Conservation (phyloP, 768 basidiomycete species). For the Gloeopeniophorella convolvens region DNA sequence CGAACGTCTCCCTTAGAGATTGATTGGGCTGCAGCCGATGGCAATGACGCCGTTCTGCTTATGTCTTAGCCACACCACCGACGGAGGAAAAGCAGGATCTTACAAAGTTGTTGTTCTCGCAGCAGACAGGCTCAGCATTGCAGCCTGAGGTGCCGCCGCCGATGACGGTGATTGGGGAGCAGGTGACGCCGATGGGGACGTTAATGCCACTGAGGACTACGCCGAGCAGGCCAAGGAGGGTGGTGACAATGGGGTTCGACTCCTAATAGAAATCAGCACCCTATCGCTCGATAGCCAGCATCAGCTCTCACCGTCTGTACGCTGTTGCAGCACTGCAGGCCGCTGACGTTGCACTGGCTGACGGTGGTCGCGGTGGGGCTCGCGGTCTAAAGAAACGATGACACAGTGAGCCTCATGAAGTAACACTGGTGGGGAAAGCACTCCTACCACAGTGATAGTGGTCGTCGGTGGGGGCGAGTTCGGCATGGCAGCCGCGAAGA, state of each 20-base stretch:
- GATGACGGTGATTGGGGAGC: conserved; percentile 7
- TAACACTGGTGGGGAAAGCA: no score
- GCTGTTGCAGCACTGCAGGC: conserved; percentile 12
- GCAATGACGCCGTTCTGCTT: conserved; percentile 30
- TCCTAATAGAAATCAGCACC: neutral
- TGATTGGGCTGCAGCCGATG: conserved; percentile 35
- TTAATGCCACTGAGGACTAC: conserved; percentile 2
- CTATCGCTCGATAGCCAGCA: neutral
- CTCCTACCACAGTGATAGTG: no score
- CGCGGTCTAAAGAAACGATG: no score
- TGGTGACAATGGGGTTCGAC: neutral
- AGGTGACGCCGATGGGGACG: conserved; percentile 8
- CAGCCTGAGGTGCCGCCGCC: conserved; percentile 2
- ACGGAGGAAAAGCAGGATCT: neutral
- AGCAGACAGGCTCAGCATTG: conserved; percentile 6
- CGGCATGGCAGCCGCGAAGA: no score
- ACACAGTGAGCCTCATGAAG: no score
- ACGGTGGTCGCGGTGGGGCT: neutral
- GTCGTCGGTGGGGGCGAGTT: no score
- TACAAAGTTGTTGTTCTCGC: conserved; percentile 15
- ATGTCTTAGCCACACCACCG: no score
- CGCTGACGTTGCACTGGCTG: conserved; percentile 2
- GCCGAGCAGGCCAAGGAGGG: conserved; percentile 4
- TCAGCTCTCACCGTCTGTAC: conserved; percentile 1
- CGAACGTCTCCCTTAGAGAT: no score